These are phyloP conservation scores for Fusarium sp. DNA, from an alignment of 2,329 filamentous ascomycete genomes.

Conservation along the genomic window DNA sequence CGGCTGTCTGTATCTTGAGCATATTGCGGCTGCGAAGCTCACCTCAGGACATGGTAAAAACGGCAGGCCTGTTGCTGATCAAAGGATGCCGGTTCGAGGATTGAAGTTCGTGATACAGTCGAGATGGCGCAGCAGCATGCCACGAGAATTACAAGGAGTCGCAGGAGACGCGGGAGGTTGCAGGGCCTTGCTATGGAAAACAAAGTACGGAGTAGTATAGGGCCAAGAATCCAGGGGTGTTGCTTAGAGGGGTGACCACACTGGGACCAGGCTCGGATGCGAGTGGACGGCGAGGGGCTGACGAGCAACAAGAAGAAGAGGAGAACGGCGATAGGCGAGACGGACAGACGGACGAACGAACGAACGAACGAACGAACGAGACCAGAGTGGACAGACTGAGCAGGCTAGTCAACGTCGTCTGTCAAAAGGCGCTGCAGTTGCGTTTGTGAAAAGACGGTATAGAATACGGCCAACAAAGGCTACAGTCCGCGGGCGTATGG, in stretches of 20 bases:
- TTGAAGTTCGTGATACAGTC: slow-evolving; percentile 25
- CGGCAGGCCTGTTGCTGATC: slow-evolving; percentile 46
- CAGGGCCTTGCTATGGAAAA: slow-evolving; percentile 30
- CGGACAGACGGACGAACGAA: slow-evolving; percentile 33
- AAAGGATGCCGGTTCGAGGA: slow-evolving; percentile 31
- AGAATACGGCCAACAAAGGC: slow-evolving; percentile 21
- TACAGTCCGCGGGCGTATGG: slow-evolving; percentile 10
- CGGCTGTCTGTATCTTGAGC: slow-evolving; percentile 47
- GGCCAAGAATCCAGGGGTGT: slow-evolving; percentile 33
- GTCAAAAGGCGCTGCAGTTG: slow-evolving; percentile 6
- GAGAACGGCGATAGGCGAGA: slow-evolving; percentile 24
- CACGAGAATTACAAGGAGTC: slow-evolving; percentile 30
- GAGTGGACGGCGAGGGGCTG: slow-evolving; percentile 38
- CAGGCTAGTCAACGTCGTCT: slow-evolving; percentile 7
- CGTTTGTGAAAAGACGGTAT: slow-evolving; percentile 32
- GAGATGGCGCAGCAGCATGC: slow-evolving; percentile 34
- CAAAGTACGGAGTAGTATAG: slow-evolving; percentile 23
- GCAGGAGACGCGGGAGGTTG: slow-evolving; percentile 35
- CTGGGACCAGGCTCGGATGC: slow-evolving; percentile 35
- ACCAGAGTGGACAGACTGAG: slow-evolving; percentile 16
- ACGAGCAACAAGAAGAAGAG: slow-evolving; percentile 17
- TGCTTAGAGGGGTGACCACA: slow-evolving; percentile 33
- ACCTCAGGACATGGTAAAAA: slow-evolving; percentile 49
- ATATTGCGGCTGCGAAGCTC: slow-evolving; percentile 46
- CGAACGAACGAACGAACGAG: slow-evolving; percentile 33